Evolutionary conservation across 306 rosid genomes (phyloP), one percentile per base, ranked within the genome.

Genomic region (Begonia masoniana): DNA sequence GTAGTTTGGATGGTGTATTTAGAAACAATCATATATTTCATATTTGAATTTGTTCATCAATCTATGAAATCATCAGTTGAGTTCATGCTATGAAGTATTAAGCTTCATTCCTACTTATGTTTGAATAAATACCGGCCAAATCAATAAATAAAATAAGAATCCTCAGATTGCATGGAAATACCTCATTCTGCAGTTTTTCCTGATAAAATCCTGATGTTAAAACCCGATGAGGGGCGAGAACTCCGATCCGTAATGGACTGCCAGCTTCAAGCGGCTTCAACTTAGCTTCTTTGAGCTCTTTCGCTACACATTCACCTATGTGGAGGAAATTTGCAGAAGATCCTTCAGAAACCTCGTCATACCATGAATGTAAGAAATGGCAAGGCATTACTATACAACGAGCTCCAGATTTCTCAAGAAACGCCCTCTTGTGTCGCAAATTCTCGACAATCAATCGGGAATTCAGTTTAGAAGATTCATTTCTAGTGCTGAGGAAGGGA

Each of bases 251-350:
- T 71, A 73, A 42, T 52, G 78, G 77, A 62, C 84, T 88, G 39
- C 97, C 84, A 26, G 88, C 85, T 81, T 88, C 95, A 24, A 82
- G 68, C 13, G 88, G 97, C 74, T 74, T 88, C 72, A 84, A 68
- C 61, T 84, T 82, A 1, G 84, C 95, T 75, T 88, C 88, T 80
- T 79, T 84, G 61, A 88, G 92, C 77, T 82, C 92, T 76, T 58
- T 79, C 15, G 80, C 92, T 67, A 84, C 85, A 60, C 85, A 75
- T 43, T 84, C 88, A 31, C 78, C 86, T 74, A 84, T 75, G 60
- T 88, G 85, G 65, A 84, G 76, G 64, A 83, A 63, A 61, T 82
- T 83, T 17, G 84, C 83, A 65, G 81, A 70, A 71, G 85, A 71
- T 3, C 81, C 94, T 14, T 67, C 55, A 0, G 83, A 79, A 17